These are phyloP conservation scores for Fusarium marasasianum DNA, from an alignment of 2,329 filamentous ascomycete genomes.

Conservation along the genomic window DNA sequence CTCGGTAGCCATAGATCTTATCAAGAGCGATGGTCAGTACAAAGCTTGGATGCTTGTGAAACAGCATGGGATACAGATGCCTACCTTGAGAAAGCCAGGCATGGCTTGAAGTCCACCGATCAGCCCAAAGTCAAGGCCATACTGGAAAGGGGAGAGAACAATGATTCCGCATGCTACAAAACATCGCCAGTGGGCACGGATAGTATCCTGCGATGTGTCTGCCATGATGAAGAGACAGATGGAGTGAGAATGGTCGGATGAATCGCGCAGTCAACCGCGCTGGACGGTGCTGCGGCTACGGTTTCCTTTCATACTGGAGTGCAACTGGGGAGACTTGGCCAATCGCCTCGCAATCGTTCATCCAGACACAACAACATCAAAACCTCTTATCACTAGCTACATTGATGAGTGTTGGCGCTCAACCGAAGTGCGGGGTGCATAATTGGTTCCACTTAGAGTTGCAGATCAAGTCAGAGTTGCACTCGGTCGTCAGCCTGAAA, in stretches of 20 bases:
- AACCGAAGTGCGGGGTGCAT: slow-evolving; percentile 20
- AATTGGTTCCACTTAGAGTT: background rate
- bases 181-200: slow-evolving; percentile 36
- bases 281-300: background rate
- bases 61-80: background rate
- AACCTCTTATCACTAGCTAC: background rate
- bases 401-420: background rate
- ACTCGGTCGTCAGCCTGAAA: background rate
- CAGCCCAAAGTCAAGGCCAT: slow-evolving; percentile 38
- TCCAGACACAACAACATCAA: background rate
- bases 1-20: slow-evolving; percentile 35
- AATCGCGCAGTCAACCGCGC: background rate
- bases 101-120: slow-evolving; percentile 37
- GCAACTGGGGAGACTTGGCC: background rate
- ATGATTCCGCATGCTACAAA: slow-evolving; percentile 35
- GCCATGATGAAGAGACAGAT: slow-evolving; percentile 3
- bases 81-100: slow-evolving; percentile 35
- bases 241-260: background rate
- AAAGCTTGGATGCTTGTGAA: no score
- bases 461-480: background rate
- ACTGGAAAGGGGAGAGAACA: slow-evolving; percentile 35
- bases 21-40: background rate
- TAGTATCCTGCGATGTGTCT: slow-evolving; percentile 21
- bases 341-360: background rate
- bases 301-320: background rate